phyloP scores from a whole-genome alignment of 2,329 filamentous ascomycete genomes.

The Hypoxylon sp. region DNA sequence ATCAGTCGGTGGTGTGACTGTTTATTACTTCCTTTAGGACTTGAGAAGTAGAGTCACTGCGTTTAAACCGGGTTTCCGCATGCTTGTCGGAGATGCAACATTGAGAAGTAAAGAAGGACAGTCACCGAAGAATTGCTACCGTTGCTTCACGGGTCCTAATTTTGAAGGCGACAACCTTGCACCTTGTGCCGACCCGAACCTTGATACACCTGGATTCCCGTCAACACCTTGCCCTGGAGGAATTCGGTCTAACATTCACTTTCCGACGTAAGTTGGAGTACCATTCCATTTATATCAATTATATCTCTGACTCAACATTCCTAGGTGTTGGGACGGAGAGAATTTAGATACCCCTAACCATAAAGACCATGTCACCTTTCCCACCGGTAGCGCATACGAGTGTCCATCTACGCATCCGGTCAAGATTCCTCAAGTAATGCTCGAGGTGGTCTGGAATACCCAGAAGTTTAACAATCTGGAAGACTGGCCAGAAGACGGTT shows the following conservation, averaged over 20 bases:
- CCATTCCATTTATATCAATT: too few species aligned
- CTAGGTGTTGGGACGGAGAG: too few species aligned
- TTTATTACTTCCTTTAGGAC: constrained; percentile 36
- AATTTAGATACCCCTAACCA: constrained; percentile 56
- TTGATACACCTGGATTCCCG: constrained; percentile 64
- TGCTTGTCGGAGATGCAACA: constrained; percentile 59
- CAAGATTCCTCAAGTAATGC: constrained; percentile 71
- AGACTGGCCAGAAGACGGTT: constrained; percentile 47
- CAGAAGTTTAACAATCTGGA: constrained; percentile 44
- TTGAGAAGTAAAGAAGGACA: constrained; percentile 33
- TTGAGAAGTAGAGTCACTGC: constrained; percentile 55
- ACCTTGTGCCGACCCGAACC: constrained; percentile 48
- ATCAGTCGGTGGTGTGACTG: constrained; percentile 45
- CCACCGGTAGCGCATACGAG: constrained; percentile 53
- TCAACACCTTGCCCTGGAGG: constrained; percentile 64
- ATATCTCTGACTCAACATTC: too few species aligned
- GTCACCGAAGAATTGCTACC: constrained; percentile 52
- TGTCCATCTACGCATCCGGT: constrained; percentile 66
- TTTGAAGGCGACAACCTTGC: constrained; percentile 29
- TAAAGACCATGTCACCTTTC: constrained; percentile 66
- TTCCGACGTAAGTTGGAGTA: too few species aligned
- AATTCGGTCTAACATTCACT: constrained; percentile 64
- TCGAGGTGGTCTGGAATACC: constrained; percentile 68
- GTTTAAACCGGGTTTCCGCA: constrained; percentile 61
- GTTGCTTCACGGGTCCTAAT: constrained; percentile 36